A percentile compares a stretch with the other conserved stretches of the same genome.
Evolutionary conservation across 108 stramenopile species (phyloP).

Genomic region (Cylindrotheca closterium): DNA sequence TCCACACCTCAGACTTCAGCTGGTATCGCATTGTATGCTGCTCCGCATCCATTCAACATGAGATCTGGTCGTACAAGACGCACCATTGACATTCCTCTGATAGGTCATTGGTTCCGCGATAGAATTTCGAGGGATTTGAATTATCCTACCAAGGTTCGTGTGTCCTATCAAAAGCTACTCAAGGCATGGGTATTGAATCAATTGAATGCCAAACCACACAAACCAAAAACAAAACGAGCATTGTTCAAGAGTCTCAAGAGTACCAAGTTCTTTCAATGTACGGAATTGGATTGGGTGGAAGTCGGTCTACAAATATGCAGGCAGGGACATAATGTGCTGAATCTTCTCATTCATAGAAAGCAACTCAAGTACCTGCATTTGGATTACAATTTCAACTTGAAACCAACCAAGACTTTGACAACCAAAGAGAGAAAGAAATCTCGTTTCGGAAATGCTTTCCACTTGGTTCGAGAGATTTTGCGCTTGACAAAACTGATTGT

Average conservation of each 20-base stretch:
- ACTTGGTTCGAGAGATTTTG: conserved; percentile 97
- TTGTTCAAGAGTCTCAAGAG: conserved; percentile 96
- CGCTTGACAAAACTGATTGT: conserved; percentile 98
- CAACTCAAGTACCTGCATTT: conserved; percentile 98
- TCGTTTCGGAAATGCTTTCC: conserved; percentile 96
- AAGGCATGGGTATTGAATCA: conserved; percentile 98
- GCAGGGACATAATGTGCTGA: conserved; percentile 99
- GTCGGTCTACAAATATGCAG: conserved; percentile 96
- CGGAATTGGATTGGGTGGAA: conserved; percentile 99
- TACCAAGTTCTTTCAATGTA: conserved; percentile 99
- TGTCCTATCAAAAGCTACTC: conserved; percentile 98
- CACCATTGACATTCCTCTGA: conserved; percentile 94
- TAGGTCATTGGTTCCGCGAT: conserved; percentile 93
- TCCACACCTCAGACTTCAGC: conserved; percentile 73
- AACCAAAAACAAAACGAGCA: conserved; percentile 89
- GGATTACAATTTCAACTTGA: conserved; percentile 99
- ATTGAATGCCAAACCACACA: conserved; percentile 86
- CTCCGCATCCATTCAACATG: conserved; percentile 94
- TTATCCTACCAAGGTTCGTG: conserved; percentile 98
- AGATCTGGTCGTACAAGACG: conserved; percentile 94
- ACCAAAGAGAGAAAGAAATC: conserved; percentile 99
- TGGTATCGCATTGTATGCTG: conserved; percentile 96
- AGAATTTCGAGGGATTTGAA: conserved; percentile 85
- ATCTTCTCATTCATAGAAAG: conserved; percentile 97
- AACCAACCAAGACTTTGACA: conserved; percentile 99